These are phyloP conservation scores for Hymenoscyphus infarciens DNA, from an alignment of 2,329 filamentous ascomycete genomes.

Conservation along the genomic window DNA sequence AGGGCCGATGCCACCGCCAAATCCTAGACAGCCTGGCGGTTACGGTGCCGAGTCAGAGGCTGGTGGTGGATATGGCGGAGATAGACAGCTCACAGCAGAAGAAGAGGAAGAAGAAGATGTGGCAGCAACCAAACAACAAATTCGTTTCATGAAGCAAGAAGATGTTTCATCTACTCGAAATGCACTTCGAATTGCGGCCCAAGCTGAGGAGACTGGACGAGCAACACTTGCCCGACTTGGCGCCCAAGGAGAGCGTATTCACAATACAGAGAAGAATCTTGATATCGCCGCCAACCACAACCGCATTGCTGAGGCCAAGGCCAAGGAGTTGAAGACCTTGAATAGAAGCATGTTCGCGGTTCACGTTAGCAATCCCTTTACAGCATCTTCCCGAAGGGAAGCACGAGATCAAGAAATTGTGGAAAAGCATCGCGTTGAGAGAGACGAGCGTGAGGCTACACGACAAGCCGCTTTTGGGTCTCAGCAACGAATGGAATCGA, in stretches of 20 bases:
- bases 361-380: constrained; percentile 75
- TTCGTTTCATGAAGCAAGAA: constrained; percentile 71
- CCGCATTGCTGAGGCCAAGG: constrained; percentile 72
- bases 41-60: constrained; percentile 29
- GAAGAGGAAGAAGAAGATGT: constrained; percentile 70
- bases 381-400: constrained; percentile 59
- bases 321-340: constrained; percentile 76
- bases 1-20: constrained; percentile 21
- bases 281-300: constrained; percentile 76
- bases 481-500: constrained; percentile 52
- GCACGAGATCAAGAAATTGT: constrained; percentile 67
- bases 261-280: constrained; percentile 79
- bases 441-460: constrained; percentile 61
- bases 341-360: constrained; percentile 91
- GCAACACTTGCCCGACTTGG: constrained; percentile 71
- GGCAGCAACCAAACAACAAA: constrained; percentile 68
- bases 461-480: constrained; percentile 51
- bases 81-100: constrained; percentile 77
- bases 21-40: constrained; percentile 28
- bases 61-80: constrained; percentile 59
- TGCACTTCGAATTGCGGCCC: constrained; percentile 62
- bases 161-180: constrained; percentile 71
- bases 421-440: constrained; percentile 63
- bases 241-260: constrained; percentile 73
- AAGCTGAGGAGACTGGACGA: constrained; percentile 67